Base-by-base conservation (phyloP, 257 asterid genomes). In the Ajuga chamaepitys region DNA sequence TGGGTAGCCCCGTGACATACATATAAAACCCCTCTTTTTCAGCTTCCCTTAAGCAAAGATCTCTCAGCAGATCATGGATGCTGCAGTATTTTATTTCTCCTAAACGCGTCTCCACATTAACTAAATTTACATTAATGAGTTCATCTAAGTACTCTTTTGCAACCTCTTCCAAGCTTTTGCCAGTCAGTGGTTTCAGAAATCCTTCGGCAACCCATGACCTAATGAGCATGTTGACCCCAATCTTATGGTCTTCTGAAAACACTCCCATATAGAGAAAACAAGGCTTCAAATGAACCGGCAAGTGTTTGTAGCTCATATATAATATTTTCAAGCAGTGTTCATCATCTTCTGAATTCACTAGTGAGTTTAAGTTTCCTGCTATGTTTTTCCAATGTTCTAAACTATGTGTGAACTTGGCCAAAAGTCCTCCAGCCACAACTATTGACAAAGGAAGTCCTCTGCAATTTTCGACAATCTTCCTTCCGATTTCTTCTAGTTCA, bases 401-500 rank as follows among this genome's bases (percentile, higher is more conserved):
- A 3, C 32, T 62, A 4, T 12, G 57, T 47, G 28, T 18, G 0
- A 14, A 2, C 2, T 16, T 62, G 16, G 42, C 42, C 7, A 62
- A 18, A 10, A 62, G 58, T 2, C 68, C 68, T 20, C 68, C 58
- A 0, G 46, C 22, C 44, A 42, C 54, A 18, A 28, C 58, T 45
- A 62, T 62, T 18, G 58, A 30, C 56, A 62, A 28, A 14, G 67
- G 56, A 46, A 62, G 68, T 10, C 68, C 68, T 45, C 9, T 28
- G 9, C 46, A 62, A 9, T 34, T 12, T 46, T 9, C 6, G 1
- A 45, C 57, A 10, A 62, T 44, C 5, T 9, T 17, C 4, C 11
- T 28, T 2, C 68, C 68, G 1, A 45, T 10, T 7, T 45, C 32
- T 4, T 45, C 18, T 20, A 62, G 28, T 14, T 62, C 68, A 45